Base-by-base conservation (phyloP, 768 basidiomycete genomes). In the Phaeotremella skinneri region DNA sequence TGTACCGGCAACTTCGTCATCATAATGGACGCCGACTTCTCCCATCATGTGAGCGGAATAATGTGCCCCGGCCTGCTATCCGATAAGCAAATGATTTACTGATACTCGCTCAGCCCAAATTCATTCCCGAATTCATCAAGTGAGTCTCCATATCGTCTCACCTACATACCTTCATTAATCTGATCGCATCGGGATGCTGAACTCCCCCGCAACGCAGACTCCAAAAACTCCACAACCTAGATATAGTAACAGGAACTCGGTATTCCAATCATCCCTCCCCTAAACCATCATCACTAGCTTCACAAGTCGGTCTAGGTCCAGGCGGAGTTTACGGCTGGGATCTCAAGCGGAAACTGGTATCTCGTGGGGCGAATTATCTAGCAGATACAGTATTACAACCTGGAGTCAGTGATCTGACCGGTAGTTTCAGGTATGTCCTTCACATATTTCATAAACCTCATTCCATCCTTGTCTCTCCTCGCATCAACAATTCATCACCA, bases 21-120 rank as follows among this genome's bases (percentile, higher is more conserved):
- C 72, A 93, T 94, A 74, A 94, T 94, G 91, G 91, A 94, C 68
- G 91, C 91, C 51, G 91, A 94, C 79, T 92, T 94, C 78, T 92
- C 90, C 4, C 91, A 94, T 71, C 91, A 94, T 66, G 91, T 91
- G 78, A 45, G 87, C 79, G 23, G 21, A 13, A 31, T 9, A 26
- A 31, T 26, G 14, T 20, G 2, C 25, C 30, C 9, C 52, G 47
- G 20, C 39, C 31, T 47, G 21, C 26, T 17, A 55, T 29, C 26
- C 4, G 37, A 11, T 16, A 31, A 31, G 48, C 23, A 21, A 26
- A 14, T 20, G 20, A 16, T 1, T 42, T n/a, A n/a, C 50, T 64
- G 43, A 58, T 52, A 17, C 31, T 32, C 20, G 31, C 25, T 13
- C 37, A 92, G 91, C 91, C 91, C 39, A 94, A 93, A 79, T 94